Evolutionary conservation across 345 rosid genomes (phyloP), one percentile per base, ranked within the genome.

Genomic region (Boechera retrofracta): DNA sequence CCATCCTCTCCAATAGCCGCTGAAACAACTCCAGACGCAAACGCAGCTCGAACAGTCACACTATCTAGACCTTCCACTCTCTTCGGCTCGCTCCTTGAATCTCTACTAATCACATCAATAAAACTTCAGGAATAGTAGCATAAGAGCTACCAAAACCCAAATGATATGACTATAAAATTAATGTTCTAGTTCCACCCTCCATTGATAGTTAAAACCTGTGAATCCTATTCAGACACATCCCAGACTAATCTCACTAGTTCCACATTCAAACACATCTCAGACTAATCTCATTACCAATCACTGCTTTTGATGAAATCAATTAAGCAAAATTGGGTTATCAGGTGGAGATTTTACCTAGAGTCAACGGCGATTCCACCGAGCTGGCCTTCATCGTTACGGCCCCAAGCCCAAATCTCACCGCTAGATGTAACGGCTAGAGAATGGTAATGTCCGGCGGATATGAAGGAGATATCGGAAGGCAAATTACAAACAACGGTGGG

Each of bases 371-470:
- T 80, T 32, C 89, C 90, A 72, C 99, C 98, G 48, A 91, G 89
- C 81, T 95, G 97, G 28, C 77, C 87, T 74, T 95, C 99, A 9
- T 82, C 72, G 81, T 92, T 85, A 38, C 98, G 93, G 62, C 99
- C 98, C 99, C 98, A 92, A 28, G 89, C 82, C 98, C 96, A 95
- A 72, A 92, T 75, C 31, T 81, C 81, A 39, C 99, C 99, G 18
- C 38, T 68, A 52, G 87, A 88, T 64, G 93, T 89, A 62, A 91
- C 87, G 49, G 99, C 97, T 24, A 95, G 97, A 49, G 97, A 95
- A 80, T 95, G 98, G 80, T 92, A 95, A 69, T 92, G 99, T 28
- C 97, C 98, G 1, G 96, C 87, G 53, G 80, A 67, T 45, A 95
- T 71, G 29, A 58, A 59, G 18, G 73, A 63, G 69, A 92, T 57